These are phyloP conservation scores for Neofusicoccum parvum DNA, from an alignment of 2,329 filamentous ascomycete species.

Conservation along the genomic window DNA sequence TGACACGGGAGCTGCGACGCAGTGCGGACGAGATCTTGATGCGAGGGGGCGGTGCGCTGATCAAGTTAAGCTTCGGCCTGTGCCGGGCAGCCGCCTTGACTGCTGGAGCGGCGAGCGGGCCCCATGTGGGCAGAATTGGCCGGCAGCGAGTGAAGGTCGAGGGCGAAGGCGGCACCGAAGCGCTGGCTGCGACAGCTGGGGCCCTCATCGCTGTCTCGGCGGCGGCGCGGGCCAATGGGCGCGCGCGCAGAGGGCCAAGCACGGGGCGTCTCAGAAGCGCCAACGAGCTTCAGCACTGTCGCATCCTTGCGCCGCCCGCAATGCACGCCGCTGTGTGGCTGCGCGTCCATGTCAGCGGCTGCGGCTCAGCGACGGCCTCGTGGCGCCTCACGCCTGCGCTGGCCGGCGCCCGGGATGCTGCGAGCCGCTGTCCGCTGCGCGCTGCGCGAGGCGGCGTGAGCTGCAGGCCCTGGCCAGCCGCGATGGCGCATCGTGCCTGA, in stretches of 20 bases:
- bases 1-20: constrained; percentile 20
- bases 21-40: constrained; percentile 4
- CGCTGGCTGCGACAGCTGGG: constrained; percentile 16
- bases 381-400: not conserved
- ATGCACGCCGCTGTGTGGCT: constrained; percentile 5
- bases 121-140: not conserved
- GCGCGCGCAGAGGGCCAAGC: not conserved
- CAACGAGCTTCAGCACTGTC: constrained; percentile 17
- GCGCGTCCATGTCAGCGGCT: constrained; percentile 2
- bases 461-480: not conserved
- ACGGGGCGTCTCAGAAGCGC: not conserved
- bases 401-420: not conserved
- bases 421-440: not conserved
- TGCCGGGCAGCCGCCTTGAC: not conserved
- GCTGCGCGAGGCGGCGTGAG: not conserved
- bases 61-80: constrained; percentile 13
- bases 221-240: not conserved
- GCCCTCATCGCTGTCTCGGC: not conserved
- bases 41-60: constrained; percentile 6
- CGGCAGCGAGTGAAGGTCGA: not conserved
- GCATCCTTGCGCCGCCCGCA: not conserved
- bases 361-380: constrained; percentile 15
- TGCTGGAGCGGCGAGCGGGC: not conserved
- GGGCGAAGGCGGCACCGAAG: not conserved
- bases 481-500: not conserved